Percentiles rank a stretch among this genome's conserved stretches.
phyloP scores from a whole-genome alignment of 75 land plant species.

The Adiantum capillusveneris region DNA sequence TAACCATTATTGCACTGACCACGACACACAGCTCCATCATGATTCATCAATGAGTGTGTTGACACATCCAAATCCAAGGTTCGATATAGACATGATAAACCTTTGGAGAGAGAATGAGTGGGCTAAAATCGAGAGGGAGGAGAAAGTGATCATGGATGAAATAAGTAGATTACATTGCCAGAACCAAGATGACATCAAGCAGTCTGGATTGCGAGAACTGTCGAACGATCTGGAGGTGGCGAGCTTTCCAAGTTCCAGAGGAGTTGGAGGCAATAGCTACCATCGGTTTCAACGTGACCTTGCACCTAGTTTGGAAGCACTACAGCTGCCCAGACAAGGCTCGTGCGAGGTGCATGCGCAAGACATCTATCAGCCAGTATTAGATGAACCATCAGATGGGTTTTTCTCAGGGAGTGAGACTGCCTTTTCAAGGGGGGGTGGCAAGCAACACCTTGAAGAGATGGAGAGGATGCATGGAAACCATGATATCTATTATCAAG shows the following conservation, averaged over 20 bases:
- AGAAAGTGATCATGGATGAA: conserved; percentile 14
- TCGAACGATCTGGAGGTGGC: no score
- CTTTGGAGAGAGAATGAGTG: conserved; percentile 15
- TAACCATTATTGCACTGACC: no score
- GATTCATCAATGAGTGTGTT: no score
- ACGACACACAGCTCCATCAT: no score
- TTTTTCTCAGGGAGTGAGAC: not conserved
- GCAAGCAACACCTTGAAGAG: not conserved
- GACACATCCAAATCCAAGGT: conserved; percentile 1
- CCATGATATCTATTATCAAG: not conserved
- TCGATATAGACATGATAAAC: conserved; percentile 10
- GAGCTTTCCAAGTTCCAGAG: no score
- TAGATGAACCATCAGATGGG: not conserved
- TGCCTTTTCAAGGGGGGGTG: not conserved
- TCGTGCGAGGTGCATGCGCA: conserved; percentile 8
- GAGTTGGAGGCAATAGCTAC: no score
- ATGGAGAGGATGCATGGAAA: not conserved
- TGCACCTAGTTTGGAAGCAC: conserved; percentile 1
- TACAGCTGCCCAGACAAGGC: conserved; percentile 4
- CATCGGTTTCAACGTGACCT: no score
- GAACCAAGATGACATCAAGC: not conserved
- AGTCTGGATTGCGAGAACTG: not conserved
- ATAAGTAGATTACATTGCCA: conserved; percentile 1
- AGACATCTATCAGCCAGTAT: not conserved
- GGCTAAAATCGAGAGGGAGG: conserved; percentile 12